These are phyloP conservation scores for Nothomitra cinnamomea DNA, from an alignment of 2,329 filamentous ascomycete genomes.

Conservation along the genomic window DNA sequence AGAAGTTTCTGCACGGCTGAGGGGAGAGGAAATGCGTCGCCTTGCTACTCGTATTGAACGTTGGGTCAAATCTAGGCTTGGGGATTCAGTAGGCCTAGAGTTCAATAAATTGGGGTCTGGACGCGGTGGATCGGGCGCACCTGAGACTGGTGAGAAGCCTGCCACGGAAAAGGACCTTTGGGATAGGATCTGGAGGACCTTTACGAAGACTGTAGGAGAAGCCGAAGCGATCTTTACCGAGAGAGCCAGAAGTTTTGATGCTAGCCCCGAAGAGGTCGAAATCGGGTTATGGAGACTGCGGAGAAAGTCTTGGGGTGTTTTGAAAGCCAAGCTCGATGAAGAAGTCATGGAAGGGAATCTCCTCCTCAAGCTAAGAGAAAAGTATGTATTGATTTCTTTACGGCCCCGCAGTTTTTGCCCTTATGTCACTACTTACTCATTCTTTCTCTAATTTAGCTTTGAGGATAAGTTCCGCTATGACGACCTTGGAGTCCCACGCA, in stretches of 20 bases:
- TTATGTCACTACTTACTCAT: not conserved
- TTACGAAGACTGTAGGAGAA: constrained; percentile 65
- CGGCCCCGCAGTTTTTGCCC: not conserved
- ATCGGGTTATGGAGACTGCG: constrained; percentile 84
- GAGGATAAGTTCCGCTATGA: constrained; percentile 99
- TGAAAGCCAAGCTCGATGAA: constrained; percentile 83
- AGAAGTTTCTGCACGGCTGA: constrained; percentile 65
- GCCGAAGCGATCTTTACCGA: constrained; percentile 76
- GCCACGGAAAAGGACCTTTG: constrained; percentile 68
- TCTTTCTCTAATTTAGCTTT: constrained; percentile 33
- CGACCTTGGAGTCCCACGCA: constrained; percentile 79
- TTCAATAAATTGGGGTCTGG: constrained; percentile 94
- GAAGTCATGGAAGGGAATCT: constrained; percentile 98
- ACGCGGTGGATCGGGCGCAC: constrained; percentile 63
- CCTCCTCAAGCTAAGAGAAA: constrained; percentile 84
- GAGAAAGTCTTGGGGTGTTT: constrained; percentile 84
- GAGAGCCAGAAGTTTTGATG: constrained; percentile 83
- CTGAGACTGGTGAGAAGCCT: constrained; percentile 59
- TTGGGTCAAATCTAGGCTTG: constrained; percentile 78
- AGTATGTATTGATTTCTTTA: constrained; percentile 22
- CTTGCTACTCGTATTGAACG: constrained; percentile 81
- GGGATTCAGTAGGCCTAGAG: constrained; percentile 76
- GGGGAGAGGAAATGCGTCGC: constrained; percentile 91
- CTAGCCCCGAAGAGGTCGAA: constrained; percentile 77
- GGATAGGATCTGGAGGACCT: constrained; percentile 87